Evolutionary conservation across 139 green algal genomes (phyloP), one percentile per base, ranked within the genome.

Genomic region (Coelastrella sp.): DNA sequence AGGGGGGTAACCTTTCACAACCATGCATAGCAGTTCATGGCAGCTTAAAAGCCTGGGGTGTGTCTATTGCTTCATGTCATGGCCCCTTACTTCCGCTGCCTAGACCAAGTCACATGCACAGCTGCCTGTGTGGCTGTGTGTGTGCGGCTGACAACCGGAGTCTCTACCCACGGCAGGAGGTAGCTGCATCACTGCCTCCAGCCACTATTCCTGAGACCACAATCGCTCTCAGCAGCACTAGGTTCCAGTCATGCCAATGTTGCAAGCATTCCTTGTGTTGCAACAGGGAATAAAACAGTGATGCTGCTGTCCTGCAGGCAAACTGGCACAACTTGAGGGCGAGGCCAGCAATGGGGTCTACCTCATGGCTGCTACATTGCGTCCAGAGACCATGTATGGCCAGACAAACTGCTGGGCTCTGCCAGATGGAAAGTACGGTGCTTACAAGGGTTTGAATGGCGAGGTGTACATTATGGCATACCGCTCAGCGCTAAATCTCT

Each of bases 341-440:
- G 86, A 64, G 19, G 77, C 59, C n/a, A 64, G 30, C 7, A 92
- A 91, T 25, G 32, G 81, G 0, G 93, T 99, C 17, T 99, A 91
- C 90, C 88, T 99, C 11, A 85, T 98, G 88, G 96, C 97, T 0
- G 97, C 97, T 57, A 99, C 97, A 21, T 91, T 99, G 83, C 91
- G 97, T 0, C 96, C 97, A 0, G 97, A 99, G 90, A 99, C 97
- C n/a, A 99, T 99, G 97, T 98, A 98, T 81, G 97, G 97, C 35
- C 96, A 99, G 92, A 99, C 96, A 75, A 99, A 99, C 91, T 96
- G 89, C 87, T 99, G 97, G 97, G 93, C 94, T n/a, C 92, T 99
- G 88, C 97, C 97, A 0, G 95, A 99, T 23, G 97, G 97, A 21
- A 79, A 98, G 50, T 99, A 99, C 77, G 97, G 94, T 43, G 97